Base-by-base conservation (phyloP, 208 protist genomes). In the Trypanosoma avium region DNA sequence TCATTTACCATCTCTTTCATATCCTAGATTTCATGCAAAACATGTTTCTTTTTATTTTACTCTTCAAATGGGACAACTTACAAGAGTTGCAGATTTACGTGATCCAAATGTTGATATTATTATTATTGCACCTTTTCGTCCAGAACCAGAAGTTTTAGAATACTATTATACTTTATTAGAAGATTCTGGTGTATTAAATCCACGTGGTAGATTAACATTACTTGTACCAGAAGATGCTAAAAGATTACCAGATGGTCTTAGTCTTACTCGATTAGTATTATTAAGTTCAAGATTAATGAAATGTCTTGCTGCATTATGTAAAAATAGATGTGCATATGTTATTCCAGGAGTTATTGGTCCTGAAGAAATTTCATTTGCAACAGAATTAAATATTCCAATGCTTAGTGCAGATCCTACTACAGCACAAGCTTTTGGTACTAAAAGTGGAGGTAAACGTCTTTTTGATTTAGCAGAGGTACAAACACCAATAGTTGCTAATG, bases 1-100 rank as follows among this genome's bases (percentile, higher is more conserved):
- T 56, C 92, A 97, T 77, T 49, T 95, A 5, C 89, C 92, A 12
- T 97, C 92, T 12, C 69, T 97, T 17, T 95, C 89, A 12, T 87
- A 84, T 50, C 85, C 88, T 8, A 54, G 79, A 4, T 90, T 86
- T 48, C 92, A 95, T 48, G 74, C 84, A 3, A 86, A 83, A 57
- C 80, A 77, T 33, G 68, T 97, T 19, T 78, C 88, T 35, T 95
- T 94, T 70, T 97, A 82, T 65, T 62, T 80, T 46, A 79, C 73
- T 10, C 68, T 68, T 30, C 92, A 97, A 71, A 58, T 84, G 35
- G 90, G 77, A 1, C 90, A 97, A 67, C 56, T 97, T n/a, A 90
- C 77, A 4, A 79, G 93, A 2, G 50, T 97, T 10, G 59, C 72
- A n/a, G 88, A 93, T 58, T 58, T 97, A 29, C 48, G 57, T 3